Base-by-base conservation (phyloP, 305 asterid genomes). In the Fraxinus velutina region DNA sequence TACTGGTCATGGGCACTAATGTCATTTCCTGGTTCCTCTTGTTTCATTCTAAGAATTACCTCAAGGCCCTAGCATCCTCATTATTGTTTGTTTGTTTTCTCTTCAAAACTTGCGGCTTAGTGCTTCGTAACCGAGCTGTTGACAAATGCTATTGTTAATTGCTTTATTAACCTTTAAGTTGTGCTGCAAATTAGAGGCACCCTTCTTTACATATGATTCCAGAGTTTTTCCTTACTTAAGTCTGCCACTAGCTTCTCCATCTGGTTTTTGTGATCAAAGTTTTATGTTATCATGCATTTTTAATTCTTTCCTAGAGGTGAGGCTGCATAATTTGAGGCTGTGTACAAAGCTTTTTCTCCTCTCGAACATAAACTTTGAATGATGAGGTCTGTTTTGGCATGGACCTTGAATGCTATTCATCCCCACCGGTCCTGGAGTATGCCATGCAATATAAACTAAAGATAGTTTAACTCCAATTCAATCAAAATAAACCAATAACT, bases 71-170 rank as follows among this genome's bases (percentile, higher is more conserved):
- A 27, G 47, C 52, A 73, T 68, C 44, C 66, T 50, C 70, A 64
- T 71, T 78, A 47, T 36, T 57, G 17, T 66, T 78, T 78, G 39
- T 52, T 17, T 15, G 36, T 50, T 81, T 47, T 50, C 64, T 37
- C 79, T 79, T 37, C 52, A 37, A 17, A 47, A 29, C 37, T 29
- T 39, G 47, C 52, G 52, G 82, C 81, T 62, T 27, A 44, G 75
- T 39, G 52, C 57, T 71, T 78, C 34, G 21, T 47, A 22, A 76
- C 32, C 5, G 7, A 24, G 33, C 78, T 10, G 4, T 70, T 60
- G 13, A 60, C 74, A 55, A 42, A 44, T 79, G 66, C 32, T 74
- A 66, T 15, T 42, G 74, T 83, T 55, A 24, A 24, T 76, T 84
- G 10, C 80, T 81, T 39, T 36, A 15, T 29, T 44, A 42, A 71